Conservation (phyloP, 176 grass and related monocot species). For the Musa acuminata region DNA sequence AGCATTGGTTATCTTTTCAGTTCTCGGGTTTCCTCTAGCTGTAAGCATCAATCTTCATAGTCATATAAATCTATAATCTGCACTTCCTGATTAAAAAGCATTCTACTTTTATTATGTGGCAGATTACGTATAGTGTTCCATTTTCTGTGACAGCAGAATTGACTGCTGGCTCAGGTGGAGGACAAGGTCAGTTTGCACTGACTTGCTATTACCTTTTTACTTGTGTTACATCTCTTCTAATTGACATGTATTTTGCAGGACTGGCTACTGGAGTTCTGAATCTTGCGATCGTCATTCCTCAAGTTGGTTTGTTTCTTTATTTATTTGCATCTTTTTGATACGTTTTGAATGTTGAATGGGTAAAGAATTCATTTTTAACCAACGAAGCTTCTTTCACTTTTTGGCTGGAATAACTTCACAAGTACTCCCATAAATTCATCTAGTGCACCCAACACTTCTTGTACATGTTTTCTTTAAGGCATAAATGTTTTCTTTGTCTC, state of each 20-base stretch:
- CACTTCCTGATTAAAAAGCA: background rate
- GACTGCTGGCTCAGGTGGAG: constrained; percentile 77
- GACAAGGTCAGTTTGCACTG: constrained; percentile 60
- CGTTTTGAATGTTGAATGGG: background rate
- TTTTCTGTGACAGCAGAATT: constrained; percentile 87
- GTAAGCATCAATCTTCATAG: constrained; percentile 31
- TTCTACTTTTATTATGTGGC: background rate
- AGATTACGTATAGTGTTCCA: constrained; percentile 94
- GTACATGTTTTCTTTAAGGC: too few species aligned
- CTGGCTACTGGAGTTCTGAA: constrained; percentile 94
- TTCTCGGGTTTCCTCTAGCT: constrained; percentile 86
- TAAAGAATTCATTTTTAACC: background rate
- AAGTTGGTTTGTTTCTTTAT: constrained; percentile 26
- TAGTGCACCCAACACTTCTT: too few species aligned
- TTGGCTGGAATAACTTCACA: background rate
- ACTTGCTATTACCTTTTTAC: background rate
- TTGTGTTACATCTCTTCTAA: background rate
- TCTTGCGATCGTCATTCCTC: constrained; percentile 83
- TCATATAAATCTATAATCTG: background rate
- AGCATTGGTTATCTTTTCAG: constrained; percentile 72
- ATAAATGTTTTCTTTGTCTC: too few species aligned
- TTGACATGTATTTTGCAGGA: constrained; percentile 30
- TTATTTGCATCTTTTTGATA: background rate
- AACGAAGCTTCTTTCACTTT: background rate
- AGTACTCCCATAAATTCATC: background rate